Base-by-base conservation (phyloP, 805 yeast genomes). In the Wickerhamomyces hampshirensis region DNA sequence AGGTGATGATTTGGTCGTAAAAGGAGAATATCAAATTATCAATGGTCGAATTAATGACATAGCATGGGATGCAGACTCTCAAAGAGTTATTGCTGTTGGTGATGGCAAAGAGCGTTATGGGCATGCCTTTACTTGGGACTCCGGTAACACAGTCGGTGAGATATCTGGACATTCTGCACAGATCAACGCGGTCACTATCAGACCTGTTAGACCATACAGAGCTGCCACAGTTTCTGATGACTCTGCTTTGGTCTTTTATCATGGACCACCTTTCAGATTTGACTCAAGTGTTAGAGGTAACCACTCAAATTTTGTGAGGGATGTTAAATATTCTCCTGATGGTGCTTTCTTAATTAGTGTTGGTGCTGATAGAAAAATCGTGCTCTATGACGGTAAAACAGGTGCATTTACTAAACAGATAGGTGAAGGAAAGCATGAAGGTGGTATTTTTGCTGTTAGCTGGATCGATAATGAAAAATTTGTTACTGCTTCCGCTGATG, bases 131-230 rank as follows among this genome's bases (percentile, higher is more conserved):
- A 77, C 95, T 6, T 84, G 83, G 74, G 99, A 93, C 55, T 75
- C 95, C 1, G 98, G 98, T 42, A 93, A 93, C 61, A 77, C 96
- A n/a, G 79, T 93, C 30, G 99, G 98, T 37, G 98, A 93, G 56
- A 81, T 91, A 50, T 79, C 88, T 33, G 98, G 98, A 17, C 98
- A 93, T 57, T 73, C 91, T 13, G 80, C 86, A 18, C 76, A 74
- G 31, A 77, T 91, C 54, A 87, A 84, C 53, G 86, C 93, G 0
- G 95, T 88, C 15, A 77, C 83, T 39, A 81, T 91, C 46, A 81
- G 83, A 53, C 87, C 89, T 15, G 44, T 38, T 12, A 76, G 98
- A 60, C 98, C 98, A 8, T 86, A 84, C 65, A 69, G 96, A 39
- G 96, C 96, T 0, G 95, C 84, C 5, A 88, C 98, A 3, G 97